Evolutionary conservation across 108 stramenopile genomes (phyloP).

Genomic region (Craspedostauros australis): DNA sequence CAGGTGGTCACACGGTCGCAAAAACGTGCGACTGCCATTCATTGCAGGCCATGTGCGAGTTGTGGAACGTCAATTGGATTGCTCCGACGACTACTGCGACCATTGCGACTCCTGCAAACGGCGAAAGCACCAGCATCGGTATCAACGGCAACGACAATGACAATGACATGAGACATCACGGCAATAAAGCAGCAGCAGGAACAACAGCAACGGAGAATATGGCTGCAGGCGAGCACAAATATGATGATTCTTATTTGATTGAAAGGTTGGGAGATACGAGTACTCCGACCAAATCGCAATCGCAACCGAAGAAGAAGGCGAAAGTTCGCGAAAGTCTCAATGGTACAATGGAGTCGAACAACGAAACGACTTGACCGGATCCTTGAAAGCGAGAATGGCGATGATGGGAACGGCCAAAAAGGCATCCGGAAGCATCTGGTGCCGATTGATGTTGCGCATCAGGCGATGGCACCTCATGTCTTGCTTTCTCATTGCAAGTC

Average conservation of each 20-base stretch:
- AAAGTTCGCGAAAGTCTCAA: too few species aligned
- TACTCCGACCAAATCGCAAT: too few species aligned
- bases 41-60: slow-evolving; percentile 55
- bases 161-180: not conserved
- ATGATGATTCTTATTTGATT: slow-evolving; percentile 48
- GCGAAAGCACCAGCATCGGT: not conserved
- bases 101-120: too few species aligned
- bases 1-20: slow-evolving; percentile 58
- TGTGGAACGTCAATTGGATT: slow-evolving; percentile 56
- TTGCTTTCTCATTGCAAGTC: too few species aligned
- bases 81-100: not conserved
- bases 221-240: slow-evolving; percentile 37
- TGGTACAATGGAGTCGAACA: too few species aligned
- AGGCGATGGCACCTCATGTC: too few species aligned
- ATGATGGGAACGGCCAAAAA: too few species aligned
- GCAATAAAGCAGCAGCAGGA: not conserved
- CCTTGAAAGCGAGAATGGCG: too few species aligned
- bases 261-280: slow-evolving; percentile 5
- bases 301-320: too few species aligned
- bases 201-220: not conserved
- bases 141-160: not conserved
- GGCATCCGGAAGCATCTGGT: too few species aligned
- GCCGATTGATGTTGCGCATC: too few species aligned
- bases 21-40: slow-evolving; percentile 55
- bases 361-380: too few species aligned